Evolutionary conservation across 2,329 filamentous ascomycete species (phyloP).

Genomic region (Aspergillus hiratsukae): DNA sequence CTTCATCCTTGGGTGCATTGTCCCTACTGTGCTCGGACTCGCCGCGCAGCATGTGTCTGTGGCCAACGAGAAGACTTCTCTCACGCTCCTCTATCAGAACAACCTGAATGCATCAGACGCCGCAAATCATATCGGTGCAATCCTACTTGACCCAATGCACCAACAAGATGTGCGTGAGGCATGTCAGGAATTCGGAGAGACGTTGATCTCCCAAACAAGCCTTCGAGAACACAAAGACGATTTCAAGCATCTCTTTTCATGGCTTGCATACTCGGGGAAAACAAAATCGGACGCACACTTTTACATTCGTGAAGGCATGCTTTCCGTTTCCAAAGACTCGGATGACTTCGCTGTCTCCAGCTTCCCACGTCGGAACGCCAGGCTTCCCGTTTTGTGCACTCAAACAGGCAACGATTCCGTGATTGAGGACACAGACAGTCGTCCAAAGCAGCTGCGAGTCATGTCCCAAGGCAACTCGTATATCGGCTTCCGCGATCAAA

Average conservation of each 20-base stretch:
- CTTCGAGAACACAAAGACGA: constrained; percentile 44
- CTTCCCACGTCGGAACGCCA: constrained; percentile 21
- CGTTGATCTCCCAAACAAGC: constrained; percentile 39
- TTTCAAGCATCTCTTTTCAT: constrained; percentile 44
- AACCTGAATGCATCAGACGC: constrained; percentile 53
- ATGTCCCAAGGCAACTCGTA: constrained; percentile 43
- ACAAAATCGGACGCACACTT: constrained; percentile 36
- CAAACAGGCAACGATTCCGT: constrained; percentile 36
- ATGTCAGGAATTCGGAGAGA: constrained; percentile 48
- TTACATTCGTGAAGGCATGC: constrained; percentile 39
- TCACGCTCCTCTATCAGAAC: constrained; percentile 52
- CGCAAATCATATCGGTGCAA: constrained; percentile 49
- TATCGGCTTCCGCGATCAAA: constrained; percentile 50
- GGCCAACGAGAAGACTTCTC: constrained; percentile 39
- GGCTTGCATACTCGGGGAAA: constrained; percentile 42
- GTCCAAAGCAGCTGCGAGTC: constrained; percentile 39
- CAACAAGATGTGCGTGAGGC: constrained; percentile 37
- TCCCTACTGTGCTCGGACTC: constrained; percentile 1
- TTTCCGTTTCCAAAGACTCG: constrained; percentile 27
- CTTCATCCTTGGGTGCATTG: constrained; percentile 4
- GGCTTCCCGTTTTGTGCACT: constrained; percentile 49
- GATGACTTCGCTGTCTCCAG: constrained; percentile 33
- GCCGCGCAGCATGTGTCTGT: neutral
- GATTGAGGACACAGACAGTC: constrained; percentile 24
- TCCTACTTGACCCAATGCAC: constrained; percentile 45